Percentiles rank a stretch among this genome's conserved stretches.
These are phyloP conservation scores for Rhododendron henanense DNA, from an alignment of 148 eudicot species.

Conservation along the genomic window DNA sequence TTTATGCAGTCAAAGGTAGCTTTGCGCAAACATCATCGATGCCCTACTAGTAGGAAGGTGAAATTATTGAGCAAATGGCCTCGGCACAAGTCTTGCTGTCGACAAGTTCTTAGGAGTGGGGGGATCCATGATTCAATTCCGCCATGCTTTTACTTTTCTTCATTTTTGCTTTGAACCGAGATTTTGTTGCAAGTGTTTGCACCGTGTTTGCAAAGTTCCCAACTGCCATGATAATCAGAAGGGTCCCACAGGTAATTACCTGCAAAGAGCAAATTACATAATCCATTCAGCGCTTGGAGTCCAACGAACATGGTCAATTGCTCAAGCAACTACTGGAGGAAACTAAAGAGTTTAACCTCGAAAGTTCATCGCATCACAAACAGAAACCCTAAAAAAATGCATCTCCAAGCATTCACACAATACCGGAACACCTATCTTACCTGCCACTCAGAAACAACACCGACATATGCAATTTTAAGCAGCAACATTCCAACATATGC, in stretches of 20 bases:
- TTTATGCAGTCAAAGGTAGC: background rate
- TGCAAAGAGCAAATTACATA: slow-evolving; percentile 17
- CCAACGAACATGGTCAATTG: background rate
- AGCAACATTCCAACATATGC: slow-evolving; percentile 50
- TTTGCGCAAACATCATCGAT: background rate
- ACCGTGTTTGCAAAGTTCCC: slow-evolving; percentile 56
- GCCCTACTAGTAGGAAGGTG: background rate
- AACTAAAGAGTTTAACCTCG: background rate
- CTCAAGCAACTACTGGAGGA: background rate
- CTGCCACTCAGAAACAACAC: slow-evolving; percentile 61
- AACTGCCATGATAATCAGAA: slow-evolving; percentile 51
- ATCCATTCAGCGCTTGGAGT: background rate
- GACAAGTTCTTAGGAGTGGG: slow-evolving; percentile 19
- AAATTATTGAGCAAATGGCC: background rate
- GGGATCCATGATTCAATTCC: slow-evolving; percentile 19
- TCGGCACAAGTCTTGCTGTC: background rate
- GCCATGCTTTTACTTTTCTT: slow-evolving; percentile 40
- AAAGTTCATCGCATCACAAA: background rate
- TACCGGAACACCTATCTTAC: slow-evolving; percentile 11
- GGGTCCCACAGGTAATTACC: slow-evolving; percentile 54
- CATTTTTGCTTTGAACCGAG: slow-evolving; percentile 48
- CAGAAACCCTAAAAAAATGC: background rate
- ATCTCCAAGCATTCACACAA: background rate
- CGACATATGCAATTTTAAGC: slow-evolving; percentile 44
- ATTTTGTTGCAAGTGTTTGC: slow-evolving; percentile 43